Evolutionary conservation across 2,329 filamentous ascomycete species (phyloP).

Genomic region (Macrophomina pseudophaseolina): DNA sequence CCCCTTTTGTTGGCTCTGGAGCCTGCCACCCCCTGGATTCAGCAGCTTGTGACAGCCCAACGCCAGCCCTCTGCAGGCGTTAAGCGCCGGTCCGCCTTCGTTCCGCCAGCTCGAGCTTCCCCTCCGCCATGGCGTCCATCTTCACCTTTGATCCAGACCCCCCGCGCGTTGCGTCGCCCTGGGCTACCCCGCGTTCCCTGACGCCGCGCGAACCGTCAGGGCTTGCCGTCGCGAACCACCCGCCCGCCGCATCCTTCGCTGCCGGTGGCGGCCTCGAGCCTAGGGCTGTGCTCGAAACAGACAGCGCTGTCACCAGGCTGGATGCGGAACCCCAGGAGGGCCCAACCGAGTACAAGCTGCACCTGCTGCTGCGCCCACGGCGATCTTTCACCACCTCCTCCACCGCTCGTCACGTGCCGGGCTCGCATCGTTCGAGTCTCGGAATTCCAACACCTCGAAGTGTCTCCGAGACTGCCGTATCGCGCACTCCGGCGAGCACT

Average conservation of each 20-base stretch:
- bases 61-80: background rate
- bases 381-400: conserved; percentile 75
- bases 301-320: conserved; percentile 67
- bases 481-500: conserved; percentile 45
- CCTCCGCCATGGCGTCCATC: conserved; percentile 79
- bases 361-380: conserved; percentile 80
- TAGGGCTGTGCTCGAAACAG: conserved; percentile 32
- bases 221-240: conserved; percentile 2
- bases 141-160: conserved; percentile 94
- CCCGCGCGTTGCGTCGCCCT: conserved; percentile 86
- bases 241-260: conserved; percentile 11
- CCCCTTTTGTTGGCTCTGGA: conserved; percentile 6
- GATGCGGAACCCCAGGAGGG: conserved; percentile 92
- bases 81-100: no score
- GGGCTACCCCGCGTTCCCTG: conserved; percentile 66
- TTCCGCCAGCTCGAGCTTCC: background rate
- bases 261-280: conserved; percentile 22
- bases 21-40: background rate
- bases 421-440: conserved; percentile 55
- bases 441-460: conserved; percentile 41
- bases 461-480: conserved; percentile 38
- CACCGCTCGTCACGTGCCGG: conserved; percentile 62
- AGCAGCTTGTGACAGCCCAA: background rate
- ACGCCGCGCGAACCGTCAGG: conserved; percentile 26
- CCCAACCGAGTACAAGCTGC: conserved; percentile 95